phyloP scores from a whole-genome alignment of 2,329 filamentous ascomycete species.

The Dryadomyces quercus-mongolicae region DNA sequence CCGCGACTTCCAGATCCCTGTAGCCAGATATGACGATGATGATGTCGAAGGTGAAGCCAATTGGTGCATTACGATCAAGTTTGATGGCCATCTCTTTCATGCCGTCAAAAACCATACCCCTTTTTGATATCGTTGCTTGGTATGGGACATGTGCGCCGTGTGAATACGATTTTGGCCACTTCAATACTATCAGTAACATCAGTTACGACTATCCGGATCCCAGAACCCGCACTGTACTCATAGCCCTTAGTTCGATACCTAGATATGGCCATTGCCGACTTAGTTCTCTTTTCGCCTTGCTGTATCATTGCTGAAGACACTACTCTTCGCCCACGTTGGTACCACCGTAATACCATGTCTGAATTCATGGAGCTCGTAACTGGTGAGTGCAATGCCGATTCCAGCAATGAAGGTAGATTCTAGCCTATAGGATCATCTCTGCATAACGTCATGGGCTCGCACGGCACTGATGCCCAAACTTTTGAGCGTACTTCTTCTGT shows the following conservation, averaged over 20 bases:
- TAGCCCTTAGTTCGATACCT: conserved; percentile 33
- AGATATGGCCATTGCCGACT: conserved; percentile 55
- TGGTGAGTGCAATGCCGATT: too few relatives aligned
- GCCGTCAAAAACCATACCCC: too few relatives aligned
- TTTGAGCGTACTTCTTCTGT: conserved; percentile 43
- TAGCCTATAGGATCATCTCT: too few relatives aligned
- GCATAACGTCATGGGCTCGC: conserved; percentile 64
- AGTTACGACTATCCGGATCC: conserved; percentile 70
- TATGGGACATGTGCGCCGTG: conserved; percentile 69
- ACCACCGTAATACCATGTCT: too few relatives aligned
- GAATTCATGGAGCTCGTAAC: too few relatives aligned
- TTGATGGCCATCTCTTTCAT: conserved; percentile 56
- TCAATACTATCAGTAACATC: conserved; percentile 61
- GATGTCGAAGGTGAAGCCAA: conserved; percentile 8
- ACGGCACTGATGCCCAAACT: conserved; percentile 44
- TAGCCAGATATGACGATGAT: conserved; percentile 50
- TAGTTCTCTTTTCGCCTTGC: too few relatives aligned
- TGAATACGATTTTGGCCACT: conserved; percentile 70
- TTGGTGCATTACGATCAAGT: conserved; percentile 49
- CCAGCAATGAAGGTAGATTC: too few relatives aligned
- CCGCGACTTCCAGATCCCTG: conserved; percentile 62
- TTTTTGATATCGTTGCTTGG: conserved; percentile 69
- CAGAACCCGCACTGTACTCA: conserved; percentile 61
- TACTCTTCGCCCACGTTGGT: too few relatives aligned
- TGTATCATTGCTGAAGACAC: too few relatives aligned